Base-by-base conservation (phyloP, 805 yeast genomes). In the Starmerella riodocensis region DNA sequence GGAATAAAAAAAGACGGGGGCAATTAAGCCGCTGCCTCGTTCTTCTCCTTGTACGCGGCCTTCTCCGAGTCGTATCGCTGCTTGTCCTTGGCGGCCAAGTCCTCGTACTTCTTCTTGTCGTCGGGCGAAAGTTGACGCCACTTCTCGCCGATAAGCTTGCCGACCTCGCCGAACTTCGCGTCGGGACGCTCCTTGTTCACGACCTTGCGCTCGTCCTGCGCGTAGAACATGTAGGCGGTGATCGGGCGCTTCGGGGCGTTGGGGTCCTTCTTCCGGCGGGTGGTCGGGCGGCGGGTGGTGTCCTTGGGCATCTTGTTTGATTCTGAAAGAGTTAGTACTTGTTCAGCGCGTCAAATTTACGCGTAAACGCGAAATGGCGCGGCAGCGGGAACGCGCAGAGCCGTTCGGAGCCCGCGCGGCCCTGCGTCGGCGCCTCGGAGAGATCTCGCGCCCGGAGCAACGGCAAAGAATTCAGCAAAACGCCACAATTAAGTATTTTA, bases 161-260 rank as follows among this genome's bases (percentile, higher is more conserved):
- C 97, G 51, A 91, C 88, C 67, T 85, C 93, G 41, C 67, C 98
- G 58, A 91, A 91, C 31, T 86, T 67, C 54, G 86, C 81, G 61
- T 94, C 95, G 56, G 97, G 96, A 73, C 88, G 84, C 63, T 86
- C 97, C 47, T 88, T 77, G 63, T 94, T 77, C 53, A 91, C 94
- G 49, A 76, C 74, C 65, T 88, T 96, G 72, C 98, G 86, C 73
- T 82, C 81, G 59, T 85, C 96, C 62, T 84, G 85, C 55, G 98
- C 97, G 60, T 86, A 91, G 75, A 83, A 88, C 97, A 91, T 86
- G 77, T 88, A 91, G 36, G 97, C 95, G 45, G 96, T 84, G 61
- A 91, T 69, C 20, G 96, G 84, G 67, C 97, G 83, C 83, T 91
- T 91, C 64, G 98, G 98, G 51, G 98, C 98, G 65, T 88, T 86